Conservation (phyloP, 768 basidiomycete genomes). For the Trametes punicea region DNA sequence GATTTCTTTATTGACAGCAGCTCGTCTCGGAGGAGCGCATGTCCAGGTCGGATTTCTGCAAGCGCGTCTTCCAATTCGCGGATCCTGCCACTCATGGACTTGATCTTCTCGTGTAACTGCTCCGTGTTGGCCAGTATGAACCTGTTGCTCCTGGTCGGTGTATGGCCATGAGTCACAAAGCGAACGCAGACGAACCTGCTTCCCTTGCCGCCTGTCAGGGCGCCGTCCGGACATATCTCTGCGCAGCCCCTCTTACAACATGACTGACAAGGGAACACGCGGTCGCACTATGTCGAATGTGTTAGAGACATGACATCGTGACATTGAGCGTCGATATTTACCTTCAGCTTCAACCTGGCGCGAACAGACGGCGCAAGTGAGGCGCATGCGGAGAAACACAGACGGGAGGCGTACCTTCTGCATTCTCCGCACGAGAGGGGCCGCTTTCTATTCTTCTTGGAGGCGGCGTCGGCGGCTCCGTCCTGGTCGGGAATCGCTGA, state of each 20-base stretch:
- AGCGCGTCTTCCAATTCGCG: constrained; percentile 67
- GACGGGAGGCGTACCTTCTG: constrained; percentile 43
- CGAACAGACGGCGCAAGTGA: constrained; percentile 12
- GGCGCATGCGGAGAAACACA: background rate
- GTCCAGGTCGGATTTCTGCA: constrained; percentile 44
- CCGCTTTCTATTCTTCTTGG: constrained; percentile 37
- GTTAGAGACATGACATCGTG: constrained; percentile 52
- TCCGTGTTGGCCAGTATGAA: constrained; percentile 76
- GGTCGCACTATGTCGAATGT: constrained; percentile 56
- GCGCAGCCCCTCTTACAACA: constrained; percentile 38
- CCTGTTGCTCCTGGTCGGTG: constrained; percentile 31
- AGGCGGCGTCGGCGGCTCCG: constrained; percentile 20
- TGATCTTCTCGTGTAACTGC: constrained; percentile 66
- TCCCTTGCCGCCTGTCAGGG: constrained; percentile 71
- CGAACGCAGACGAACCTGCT: constrained; percentile 52
- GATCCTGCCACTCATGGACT: constrained; percentile 55
- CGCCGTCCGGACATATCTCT: constrained; percentile 37
- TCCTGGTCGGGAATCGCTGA: constrained; percentile 20
- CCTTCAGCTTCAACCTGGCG: constrained; percentile 64
- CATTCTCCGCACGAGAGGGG: constrained; percentile 67
- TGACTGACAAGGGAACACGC: constrained; percentile 57
- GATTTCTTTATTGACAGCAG: constrained; percentile 60
- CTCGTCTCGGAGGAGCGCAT: constrained; percentile 54
- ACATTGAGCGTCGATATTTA: constrained; percentile 34
- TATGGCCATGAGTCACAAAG: constrained; percentile 48